Conservation (phyloP, 495 filamentous ascomycete species). For the Xylaria cubensis region DNA sequence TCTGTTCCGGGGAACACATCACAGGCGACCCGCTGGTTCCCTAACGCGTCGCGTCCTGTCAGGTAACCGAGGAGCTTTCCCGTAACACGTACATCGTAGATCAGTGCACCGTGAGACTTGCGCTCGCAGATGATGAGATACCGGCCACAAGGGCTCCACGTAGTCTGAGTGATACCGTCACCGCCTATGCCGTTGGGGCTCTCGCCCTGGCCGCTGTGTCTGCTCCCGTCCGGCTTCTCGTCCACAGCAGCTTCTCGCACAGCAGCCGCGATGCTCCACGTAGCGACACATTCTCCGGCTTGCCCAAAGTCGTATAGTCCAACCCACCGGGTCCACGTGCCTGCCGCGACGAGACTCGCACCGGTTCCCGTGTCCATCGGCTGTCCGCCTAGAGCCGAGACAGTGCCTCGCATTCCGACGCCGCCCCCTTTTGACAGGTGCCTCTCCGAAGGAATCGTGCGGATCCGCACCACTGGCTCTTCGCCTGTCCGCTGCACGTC, state of each 20-base stretch:
- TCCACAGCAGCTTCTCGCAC: constrained; percentile 34
- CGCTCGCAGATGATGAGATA: constrained; percentile 91
- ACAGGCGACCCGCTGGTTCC: constrained; percentile 80
- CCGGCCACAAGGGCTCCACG: constrained; percentile 85
- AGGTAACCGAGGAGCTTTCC: constrained; percentile 73
- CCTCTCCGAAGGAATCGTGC: constrained; percentile 77
- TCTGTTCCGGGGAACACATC: constrained; percentile 64
- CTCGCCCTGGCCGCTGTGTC: not conserved
- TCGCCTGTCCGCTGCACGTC: constrained; percentile 72
- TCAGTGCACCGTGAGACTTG: constrained; percentile 70
- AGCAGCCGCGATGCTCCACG: constrained; percentile 62
- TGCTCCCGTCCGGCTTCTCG: not conserved
- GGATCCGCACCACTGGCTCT: constrained; percentile 63
- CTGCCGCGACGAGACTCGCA: constrained; percentile 73
- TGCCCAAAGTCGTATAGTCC: constrained; percentile 78
- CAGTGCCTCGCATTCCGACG: constrained; percentile 82
- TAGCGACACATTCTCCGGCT: constrained; percentile 68
- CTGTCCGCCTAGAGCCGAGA: constrained; percentile 66
- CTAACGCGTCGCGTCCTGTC: constrained; percentile 69
- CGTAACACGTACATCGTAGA: constrained; percentile 84
- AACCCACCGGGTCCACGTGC: constrained; percentile 78
- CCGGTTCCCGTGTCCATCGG: constrained; percentile 36
- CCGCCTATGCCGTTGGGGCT: constrained; percentile 55
- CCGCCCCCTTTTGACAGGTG: constrained; percentile 73
- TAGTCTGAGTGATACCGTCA: constrained; percentile 72